Evolutionary conservation across 805 yeast genomes (phyloP).

Genomic region (Sporopachydermia quercuum): DNA sequence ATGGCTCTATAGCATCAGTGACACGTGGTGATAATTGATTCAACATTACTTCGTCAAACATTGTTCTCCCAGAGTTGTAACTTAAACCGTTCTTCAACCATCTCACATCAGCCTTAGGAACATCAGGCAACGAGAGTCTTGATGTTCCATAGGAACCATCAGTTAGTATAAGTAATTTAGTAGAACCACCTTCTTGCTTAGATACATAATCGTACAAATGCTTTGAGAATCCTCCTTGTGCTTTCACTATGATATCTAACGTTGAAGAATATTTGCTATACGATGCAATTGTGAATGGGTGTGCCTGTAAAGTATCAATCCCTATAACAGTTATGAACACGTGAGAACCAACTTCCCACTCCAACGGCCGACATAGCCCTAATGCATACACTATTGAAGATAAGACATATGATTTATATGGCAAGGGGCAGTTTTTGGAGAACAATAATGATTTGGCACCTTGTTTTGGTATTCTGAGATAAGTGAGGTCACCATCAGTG

Average conservation of each 20-base stretch:
- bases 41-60: not conserved
- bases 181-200: conserved; percentile 2
- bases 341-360: conserved; percentile 13
- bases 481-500: conserved; percentile 11
- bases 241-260: conserved; percentile 16
- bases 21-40: not conserved
- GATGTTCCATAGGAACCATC: conserved; percentile 14
- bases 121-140: conserved; percentile 9
- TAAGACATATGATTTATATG: not conserved
- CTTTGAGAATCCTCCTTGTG: conserved; percentile 16
- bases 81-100: not conserved
- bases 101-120: conserved; percentile 7
- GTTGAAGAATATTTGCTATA: conserved; percentile 3
- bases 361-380: conserved; percentile 1
- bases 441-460: conserved; percentile 1
- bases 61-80: not conserved
- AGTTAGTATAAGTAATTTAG: conserved; percentile 7
- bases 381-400: not conserved
- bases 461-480: conserved; percentile 5
- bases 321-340: conserved; percentile 11
- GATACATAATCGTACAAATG: conserved; percentile 7
- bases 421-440: not conserved
- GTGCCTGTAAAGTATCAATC: conserved; percentile 11
- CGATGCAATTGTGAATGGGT: conserved; percentile 14
- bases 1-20: no score